These are phyloP conservation scores for Styphnolobium japonicum DNA, from an alignment of 306 rosid genomes.

Conservation along the genomic window DNA sequence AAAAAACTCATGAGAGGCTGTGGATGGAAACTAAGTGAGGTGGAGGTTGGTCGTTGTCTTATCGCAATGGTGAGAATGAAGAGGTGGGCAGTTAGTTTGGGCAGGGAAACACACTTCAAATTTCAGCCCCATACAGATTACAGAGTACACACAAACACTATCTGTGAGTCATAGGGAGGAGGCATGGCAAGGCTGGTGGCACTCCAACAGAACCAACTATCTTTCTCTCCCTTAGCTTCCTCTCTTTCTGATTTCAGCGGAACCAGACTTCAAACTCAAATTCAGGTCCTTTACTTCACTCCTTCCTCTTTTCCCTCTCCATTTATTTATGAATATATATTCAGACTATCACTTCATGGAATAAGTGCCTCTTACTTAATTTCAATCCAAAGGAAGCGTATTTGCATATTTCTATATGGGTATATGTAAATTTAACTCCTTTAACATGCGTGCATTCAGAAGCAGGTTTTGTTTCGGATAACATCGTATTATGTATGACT, in stretches of 20 bases:
- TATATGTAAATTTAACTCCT: background rate
- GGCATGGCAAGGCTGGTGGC: slow-evolving; percentile 73
- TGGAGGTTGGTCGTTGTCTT: slow-evolving; percentile 57
- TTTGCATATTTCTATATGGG: background rate
- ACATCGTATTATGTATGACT: background rate
- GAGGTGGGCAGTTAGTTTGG: slow-evolving; percentile 28
- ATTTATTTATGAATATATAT: background rate
- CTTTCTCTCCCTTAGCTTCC: slow-evolving; percentile 80
- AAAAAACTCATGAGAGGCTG: too few species aligned
- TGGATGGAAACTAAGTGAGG: slow-evolving; percentile 40
- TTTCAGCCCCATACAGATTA: slow-evolving; percentile 10
- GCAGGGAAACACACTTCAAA: slow-evolving; percentile 13
- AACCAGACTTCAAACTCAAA: slow-evolving; percentile 60
- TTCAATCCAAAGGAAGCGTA: background rate
- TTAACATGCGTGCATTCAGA: background rate
- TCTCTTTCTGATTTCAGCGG: slow-evolving; percentile 84
- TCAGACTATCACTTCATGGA: background rate
- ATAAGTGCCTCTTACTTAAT: background rate
- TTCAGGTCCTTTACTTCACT: slow-evolving; percentile 59
- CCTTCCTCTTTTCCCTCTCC: background rate
- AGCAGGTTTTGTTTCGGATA: background rate
- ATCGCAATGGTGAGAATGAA: slow-evolving; percentile 49
- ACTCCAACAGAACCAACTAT: slow-evolving; percentile 59
- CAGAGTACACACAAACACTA: background rate
- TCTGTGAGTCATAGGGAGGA: background rate